Evolutionary conservation across 2,329 filamentous ascomycete genomes (phyloP).

Genomic region (Teratosphaeria destructans): DNA sequence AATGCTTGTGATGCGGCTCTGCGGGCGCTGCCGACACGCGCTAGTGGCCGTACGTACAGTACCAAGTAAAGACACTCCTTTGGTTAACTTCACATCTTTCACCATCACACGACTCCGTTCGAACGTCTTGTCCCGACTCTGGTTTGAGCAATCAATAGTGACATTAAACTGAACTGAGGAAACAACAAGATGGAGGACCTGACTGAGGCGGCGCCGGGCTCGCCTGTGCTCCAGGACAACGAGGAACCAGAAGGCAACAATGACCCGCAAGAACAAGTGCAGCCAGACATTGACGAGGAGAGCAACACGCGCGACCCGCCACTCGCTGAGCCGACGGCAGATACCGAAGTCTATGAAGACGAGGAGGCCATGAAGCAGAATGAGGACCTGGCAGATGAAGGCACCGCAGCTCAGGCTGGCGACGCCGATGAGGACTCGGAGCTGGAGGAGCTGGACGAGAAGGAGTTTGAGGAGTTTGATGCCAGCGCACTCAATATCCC

Average conservation of each 20-base stretch:
- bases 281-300: conserved; percentile 40
- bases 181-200: conserved; percentile 33
- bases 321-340: conserved; percentile 33
- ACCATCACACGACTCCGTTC: not conserved
- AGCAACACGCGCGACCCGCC: conserved; percentile 26
- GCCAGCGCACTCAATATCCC: conserved; percentile 50
- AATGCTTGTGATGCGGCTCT: not conserved
- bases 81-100: not conserved
- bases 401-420: conserved; percentile 8
- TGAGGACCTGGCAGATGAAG: conserved; percentile 10
- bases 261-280: conserved; percentile 36
- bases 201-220: conserved; percentile 21
- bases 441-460: conserved; percentile 55
- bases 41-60: not conserved
- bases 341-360: conserved; percentile 35
- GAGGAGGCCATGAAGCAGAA: conserved; percentile 20
- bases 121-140: not conserved
- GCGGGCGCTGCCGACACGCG: not conserved
- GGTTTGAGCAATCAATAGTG: not conserved
- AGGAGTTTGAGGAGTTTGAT: conserved; percentile 56
- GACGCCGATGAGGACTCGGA: conserved; percentile 45
- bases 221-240: conserved; percentile 29
- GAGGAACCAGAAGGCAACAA: conserved; percentile 37
- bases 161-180: not conserved
- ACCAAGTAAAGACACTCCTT: not conserved